Conservation (phyloP, 306 rosid genomes). For the Dalbergia cochinchinensis region DNA sequence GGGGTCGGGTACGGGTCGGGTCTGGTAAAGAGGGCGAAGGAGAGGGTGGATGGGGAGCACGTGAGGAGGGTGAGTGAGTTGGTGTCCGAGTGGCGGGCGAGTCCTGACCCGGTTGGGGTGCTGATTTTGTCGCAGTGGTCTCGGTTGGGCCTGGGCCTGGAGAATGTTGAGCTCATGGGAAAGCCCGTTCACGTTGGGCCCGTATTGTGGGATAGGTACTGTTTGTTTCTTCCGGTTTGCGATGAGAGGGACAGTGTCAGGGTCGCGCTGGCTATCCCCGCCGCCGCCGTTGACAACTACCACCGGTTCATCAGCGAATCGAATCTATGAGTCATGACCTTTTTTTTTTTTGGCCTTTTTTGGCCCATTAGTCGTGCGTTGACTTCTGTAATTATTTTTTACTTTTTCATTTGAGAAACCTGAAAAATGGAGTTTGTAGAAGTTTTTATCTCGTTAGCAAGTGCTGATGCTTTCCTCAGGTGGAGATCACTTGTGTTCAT, state of each 20-base stretch:
- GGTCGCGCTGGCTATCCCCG: constrained; percentile 87
- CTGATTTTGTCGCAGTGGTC: constrained; percentile 91
- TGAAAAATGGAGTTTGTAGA: not conserved
- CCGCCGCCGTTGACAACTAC: constrained; percentile 67
- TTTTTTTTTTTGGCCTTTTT: not conserved
- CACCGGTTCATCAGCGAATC: constrained; percentile 52
- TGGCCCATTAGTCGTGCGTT: not conserved
- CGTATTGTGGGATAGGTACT: constrained; percentile 78
- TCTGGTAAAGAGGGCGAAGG: constrained; percentile 73
- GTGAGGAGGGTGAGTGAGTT: constrained; percentile 69
- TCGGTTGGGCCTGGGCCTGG: constrained; percentile 83
- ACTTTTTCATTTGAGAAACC: not conserved
- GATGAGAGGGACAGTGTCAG: constrained; percentile 68
- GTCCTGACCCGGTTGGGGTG: constrained; percentile 87
- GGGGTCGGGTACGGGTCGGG: constrained; percentile 63
- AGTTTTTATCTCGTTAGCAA: not conserved
- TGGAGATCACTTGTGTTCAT: no score
- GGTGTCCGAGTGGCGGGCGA: constrained; percentile 64
- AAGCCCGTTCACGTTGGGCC: constrained; percentile 73
- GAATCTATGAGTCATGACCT: not conserved
- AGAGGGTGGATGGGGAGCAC: constrained; percentile 68
- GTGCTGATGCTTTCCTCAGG: not conserved
- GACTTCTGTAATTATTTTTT: constrained; percentile 26
- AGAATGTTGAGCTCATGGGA: constrained; percentile 75
- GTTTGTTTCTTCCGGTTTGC: constrained; percentile 73